A percentile compares a stretch with the other conserved stretches of the same genome.
phyloP scores from a whole-genome alignment of 2,329 filamentous ascomycete species.

The Colletotrichum spaethianum region DNA sequence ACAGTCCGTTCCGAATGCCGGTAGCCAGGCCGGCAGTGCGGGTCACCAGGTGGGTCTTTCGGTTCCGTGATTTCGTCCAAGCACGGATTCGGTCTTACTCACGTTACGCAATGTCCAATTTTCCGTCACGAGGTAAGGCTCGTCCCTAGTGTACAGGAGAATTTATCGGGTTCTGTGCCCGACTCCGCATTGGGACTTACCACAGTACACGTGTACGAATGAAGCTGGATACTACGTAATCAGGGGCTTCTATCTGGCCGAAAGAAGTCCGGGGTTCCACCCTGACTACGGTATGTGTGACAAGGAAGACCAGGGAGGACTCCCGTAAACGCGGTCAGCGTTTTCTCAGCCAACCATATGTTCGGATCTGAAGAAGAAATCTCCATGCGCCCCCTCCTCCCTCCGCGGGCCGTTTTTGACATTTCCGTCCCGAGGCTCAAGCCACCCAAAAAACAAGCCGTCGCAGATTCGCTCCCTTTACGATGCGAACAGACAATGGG shows the following conservation, averaged over 20 bases:
- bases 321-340: conserved; percentile 11
- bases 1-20: not conserved
- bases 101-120: not conserved
- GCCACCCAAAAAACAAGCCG: conserved; percentile 1
- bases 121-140: not conserved
- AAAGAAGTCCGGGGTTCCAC: conserved; percentile 23
- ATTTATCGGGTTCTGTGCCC: not conserved
- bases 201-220: conserved; percentile 33
- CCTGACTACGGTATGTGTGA: not conserved
- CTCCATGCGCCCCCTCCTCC: conserved; percentile 25
- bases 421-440: conserved; percentile 9
- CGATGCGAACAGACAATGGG: not conserved
- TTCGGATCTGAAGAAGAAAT: not conserved
- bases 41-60: not conserved
- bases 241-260: conserved; percentile 26
- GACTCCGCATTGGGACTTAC: not conserved
- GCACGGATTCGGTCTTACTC: not conserved
- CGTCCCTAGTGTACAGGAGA: not conserved
- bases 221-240: conserved; percentile 27
- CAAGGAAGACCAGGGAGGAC: conserved; percentile 1
- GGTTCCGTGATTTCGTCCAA: not conserved
- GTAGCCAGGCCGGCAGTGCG: too few relatives aligned
- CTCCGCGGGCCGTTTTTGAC: conserved; percentile 32
- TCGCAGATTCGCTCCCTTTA: not conserved
- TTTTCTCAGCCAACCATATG: conserved; percentile 28